A percentile compares a stretch with the other conserved stretches of the same genome.
Conservation (phyloP, 169 alveolate species). For the Perkinsus marinus region DNA sequence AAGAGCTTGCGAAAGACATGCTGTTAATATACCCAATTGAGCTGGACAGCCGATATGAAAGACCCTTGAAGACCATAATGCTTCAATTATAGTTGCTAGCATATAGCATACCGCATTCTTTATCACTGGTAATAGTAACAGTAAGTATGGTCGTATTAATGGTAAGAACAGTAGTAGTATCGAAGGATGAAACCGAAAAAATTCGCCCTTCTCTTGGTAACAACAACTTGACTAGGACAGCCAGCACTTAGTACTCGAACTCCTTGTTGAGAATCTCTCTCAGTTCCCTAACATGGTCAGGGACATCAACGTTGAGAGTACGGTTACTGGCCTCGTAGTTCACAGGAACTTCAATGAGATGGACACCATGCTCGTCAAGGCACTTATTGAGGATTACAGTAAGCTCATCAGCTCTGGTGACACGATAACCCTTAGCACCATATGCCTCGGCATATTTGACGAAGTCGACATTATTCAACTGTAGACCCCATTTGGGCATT, state of each 20-base stretch:
- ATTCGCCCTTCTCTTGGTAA: neutral
- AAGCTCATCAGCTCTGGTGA: neutral
- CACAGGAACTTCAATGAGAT: neutral
- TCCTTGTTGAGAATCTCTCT: neutral
- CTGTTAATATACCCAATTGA: neutral
- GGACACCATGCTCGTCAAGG: neutral
- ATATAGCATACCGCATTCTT: no score
- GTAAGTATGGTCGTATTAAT: no score
- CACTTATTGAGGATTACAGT: neutral
- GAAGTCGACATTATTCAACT: neutral
- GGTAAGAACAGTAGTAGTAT: neutral
- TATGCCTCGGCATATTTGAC: neutral
- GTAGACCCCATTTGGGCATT: neutral
- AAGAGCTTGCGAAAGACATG: neutral
- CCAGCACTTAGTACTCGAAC: neutral
- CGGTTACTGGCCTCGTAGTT: neutral
- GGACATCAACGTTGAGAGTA: neutral
- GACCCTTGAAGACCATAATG: neutral
- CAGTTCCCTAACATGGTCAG: neutral
- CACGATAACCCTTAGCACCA: neutral
- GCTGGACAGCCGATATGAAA: neutral
- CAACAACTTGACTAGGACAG: neutral
- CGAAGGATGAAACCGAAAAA: neutral
- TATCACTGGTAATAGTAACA: no score
- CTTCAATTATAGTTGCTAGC: neutral